Evolutionary conservation across 2,329 filamentous ascomycete genomes (phyloP), one percentile per base, ranked within the genome.

Genomic region (Penicillium nordicum): DNA sequence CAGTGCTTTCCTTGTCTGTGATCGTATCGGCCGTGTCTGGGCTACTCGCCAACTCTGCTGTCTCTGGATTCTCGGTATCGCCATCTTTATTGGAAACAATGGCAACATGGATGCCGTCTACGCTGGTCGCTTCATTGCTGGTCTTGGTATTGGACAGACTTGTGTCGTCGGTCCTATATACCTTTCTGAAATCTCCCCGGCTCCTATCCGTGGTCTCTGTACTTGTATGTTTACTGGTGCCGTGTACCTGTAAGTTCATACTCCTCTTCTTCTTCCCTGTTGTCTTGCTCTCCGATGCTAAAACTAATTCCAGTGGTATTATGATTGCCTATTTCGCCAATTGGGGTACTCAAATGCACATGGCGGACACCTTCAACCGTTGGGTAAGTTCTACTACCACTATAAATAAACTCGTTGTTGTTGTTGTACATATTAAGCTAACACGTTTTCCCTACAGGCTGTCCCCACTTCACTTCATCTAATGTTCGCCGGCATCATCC

Each of bases 321-420:
- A 86, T 90, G 71, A 77, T 91, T 38, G 87, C 86, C 10, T 91
- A 90, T 74, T 90, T 89, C 67, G 83, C 86, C 52, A 87, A 84
- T 69, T 87, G 84, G 69, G 84, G 84, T 4, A 74, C 74, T 18
- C 76, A 74, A 8, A 69, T 81, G 41, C 77, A 82, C 67, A 80
- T 67, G 50, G 38, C 43, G 11, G 53, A 56, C 62, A 74, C 50
- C 16, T 57, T 48, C 40, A 57, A 57, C 7, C 53, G 53, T 16
- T 56, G 53, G 53, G 53, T 56, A 46, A 41, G 47, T 52, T 14
- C 12, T 36, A 1, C 12, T 32, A 11, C 7, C 5, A 30, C 27
- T 42, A 32, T 32, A 32, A 2, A 32, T 21, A 21, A 21, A 21
- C 21, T 21, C 30, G 5, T 32, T 14, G 5, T 32, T 5, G 5